Evolutionary conservation across 2,329 filamentous ascomycete genomes (phyloP), one percentile per base, ranked within the genome.

Genomic region (Tympanopsis confertula): DNA sequence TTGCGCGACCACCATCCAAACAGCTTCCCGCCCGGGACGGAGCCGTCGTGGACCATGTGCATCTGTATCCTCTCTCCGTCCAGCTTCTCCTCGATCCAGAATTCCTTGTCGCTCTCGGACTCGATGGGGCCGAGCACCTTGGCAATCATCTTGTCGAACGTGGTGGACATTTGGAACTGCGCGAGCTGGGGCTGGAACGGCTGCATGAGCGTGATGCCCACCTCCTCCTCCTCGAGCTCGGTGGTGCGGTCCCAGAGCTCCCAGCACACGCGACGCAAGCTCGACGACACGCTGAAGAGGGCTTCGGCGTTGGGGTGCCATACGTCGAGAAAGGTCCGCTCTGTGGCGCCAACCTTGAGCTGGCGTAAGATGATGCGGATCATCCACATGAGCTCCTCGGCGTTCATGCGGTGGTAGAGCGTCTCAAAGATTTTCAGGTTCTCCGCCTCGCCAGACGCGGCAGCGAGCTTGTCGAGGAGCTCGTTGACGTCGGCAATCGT

Each of bases 41-140:
- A 59, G 3, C 76, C 63, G 46, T 95, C 86, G 40, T 82, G 68
- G 12, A 74, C 59, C 82, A 96, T 88, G 56, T 98, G 91, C 54
- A 98, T 70, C 56, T 98, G 91, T 81, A 98, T 95, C 19, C 91
- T 76, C 59, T 98, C 91, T 1, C 91, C 91, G 47, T 98, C 91
- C 5, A 98, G 66, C 58, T 98, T 98, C 61, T 98, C 91, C 56
- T 98, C 91, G 35, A 96, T 91, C 87, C 88, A 96, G 52, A 93
- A 98, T 5, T 82, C 76, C n/a, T n/a, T n/a, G n/a, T n/a, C n/a
- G n/a, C n/a, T n/a, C n/a, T n/a, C n/a, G n/a, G n/a, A n/a, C n/a
- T n/a, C n/a, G n/a, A n/a, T n/a, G n/a, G n/a, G n/a, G n/a, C 71
- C 67, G 2, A 75, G 72, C 58, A 70, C 78, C 14, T 75, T 66